Evolutionary conservation across 2,329 filamentous ascomycete species (phyloP).

Genomic region (Dothiorella sarmentorum): DNA sequence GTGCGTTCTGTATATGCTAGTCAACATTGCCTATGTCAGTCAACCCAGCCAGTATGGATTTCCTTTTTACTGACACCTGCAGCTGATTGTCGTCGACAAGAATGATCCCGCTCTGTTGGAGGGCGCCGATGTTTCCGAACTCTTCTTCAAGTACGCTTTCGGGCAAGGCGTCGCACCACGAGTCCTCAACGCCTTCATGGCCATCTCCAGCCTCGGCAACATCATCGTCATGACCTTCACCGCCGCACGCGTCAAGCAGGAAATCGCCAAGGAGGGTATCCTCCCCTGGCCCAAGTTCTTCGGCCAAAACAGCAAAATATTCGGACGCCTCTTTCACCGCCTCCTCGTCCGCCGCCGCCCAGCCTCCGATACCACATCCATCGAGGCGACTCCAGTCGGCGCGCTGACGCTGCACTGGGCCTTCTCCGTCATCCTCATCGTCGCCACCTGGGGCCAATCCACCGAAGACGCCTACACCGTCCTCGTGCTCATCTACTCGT

Average conservation of each 20-base stretch:
- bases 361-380: not conserved
- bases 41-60: slow-evolving; percentile 24
- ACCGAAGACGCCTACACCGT: slow-evolving; percentile 22
- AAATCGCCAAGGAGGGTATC: slow-evolving; percentile 51
- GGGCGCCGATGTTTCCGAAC: slow-evolving; percentile 19
- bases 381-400: slow-evolving; percentile 23
- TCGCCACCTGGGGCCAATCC: slow-evolving; percentile 17
- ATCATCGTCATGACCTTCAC: slow-evolving; percentile 58
- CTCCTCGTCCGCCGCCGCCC: not conserved
- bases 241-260: slow-evolving; percentile 55
- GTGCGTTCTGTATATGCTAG: slow-evolving; percentile 37
- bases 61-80: not conserved
- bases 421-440: slow-evolving; percentile 22
- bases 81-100: slow-evolving; percentile 30
- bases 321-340: no score
- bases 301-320: slow-evolving; percentile 21
- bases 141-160: slow-evolving; percentile 27
- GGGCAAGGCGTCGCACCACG: slow-evolving; percentile 27
- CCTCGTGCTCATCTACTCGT: slow-evolving; percentile 22
- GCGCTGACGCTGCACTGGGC: slow-evolving; percentile 25
- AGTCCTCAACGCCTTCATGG: slow-evolving; percentile 50
- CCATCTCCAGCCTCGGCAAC: slow-evolving; percentile 55
- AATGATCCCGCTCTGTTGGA: not conserved
- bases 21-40: slow-evolving; percentile 46
- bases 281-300: slow-evolving; percentile 25